These are phyloP conservation scores for Calophaca sinica DNA, from an alignment of 306 rosid species.

Conservation along the genomic window DNA sequence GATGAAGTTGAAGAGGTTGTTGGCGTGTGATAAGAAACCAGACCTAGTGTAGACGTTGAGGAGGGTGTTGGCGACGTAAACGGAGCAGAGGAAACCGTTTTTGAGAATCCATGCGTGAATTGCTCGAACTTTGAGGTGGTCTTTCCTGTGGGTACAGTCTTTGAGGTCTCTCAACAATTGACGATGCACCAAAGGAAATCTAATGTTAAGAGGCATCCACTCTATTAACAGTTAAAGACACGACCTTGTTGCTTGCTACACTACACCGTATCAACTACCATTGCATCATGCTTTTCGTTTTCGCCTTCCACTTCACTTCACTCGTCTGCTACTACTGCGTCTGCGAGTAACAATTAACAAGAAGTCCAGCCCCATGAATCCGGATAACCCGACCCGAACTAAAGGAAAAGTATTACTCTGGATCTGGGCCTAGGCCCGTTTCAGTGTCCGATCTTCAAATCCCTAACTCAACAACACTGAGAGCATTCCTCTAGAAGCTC, in stretches of 20 bases:
- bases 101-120: slow-evolving; percentile 69
- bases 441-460: slow-evolving; percentile 27
- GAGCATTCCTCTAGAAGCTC: slow-evolving; percentile 80
- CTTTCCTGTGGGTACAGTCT: slow-evolving; percentile 50
- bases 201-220: too few relatives aligned
- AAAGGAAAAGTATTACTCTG: too few relatives aligned
- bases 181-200: neutral
- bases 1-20: slow-evolving; percentile 55
- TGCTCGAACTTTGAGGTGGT: slow-evolving; percentile 52
- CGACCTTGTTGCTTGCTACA: too few relatives aligned
- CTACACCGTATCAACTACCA: too few relatives aligned
- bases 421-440: too few relatives aligned
- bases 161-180: slow-evolving; percentile 47
- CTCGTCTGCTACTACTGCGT: too few relatives aligned
- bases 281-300: too few relatives aligned
- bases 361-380: too few relatives aligned
- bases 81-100: slow-evolving; percentile 45
- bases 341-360: too few relatives aligned
- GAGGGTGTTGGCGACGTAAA: slow-evolving; percentile 62
- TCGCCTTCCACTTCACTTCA: too few relatives aligned
- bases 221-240: too few relatives aligned
- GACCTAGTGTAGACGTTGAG: slow-evolving; percentile 70
- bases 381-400: too few relatives aligned
- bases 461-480: slow-evolving; percentile 59
- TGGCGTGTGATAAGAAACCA: slow-evolving; percentile 56